These are phyloP conservation scores for Solanum pimpinellifolium DNA, from an alignment of 257 asterid genomes.

Conservation along the genomic window DNA sequence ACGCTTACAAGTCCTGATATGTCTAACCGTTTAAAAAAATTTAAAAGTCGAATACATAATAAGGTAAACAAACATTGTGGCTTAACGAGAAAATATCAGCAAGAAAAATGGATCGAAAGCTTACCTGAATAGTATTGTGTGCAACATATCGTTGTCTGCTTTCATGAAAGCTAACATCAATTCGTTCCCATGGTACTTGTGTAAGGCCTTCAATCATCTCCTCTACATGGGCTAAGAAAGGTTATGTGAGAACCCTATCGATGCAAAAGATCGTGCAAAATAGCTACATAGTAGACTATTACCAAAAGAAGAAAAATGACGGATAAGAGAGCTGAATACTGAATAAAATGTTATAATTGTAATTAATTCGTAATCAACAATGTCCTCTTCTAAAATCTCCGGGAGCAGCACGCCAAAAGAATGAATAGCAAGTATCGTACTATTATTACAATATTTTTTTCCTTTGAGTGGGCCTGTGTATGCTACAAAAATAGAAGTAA, in stretches of 20 bases:
- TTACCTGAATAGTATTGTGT: slow-evolving; percentile 75
- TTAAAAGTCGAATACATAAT: not conserved
- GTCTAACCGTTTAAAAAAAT: not conserved
- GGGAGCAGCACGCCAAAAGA: not conserved
- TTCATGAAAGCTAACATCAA: slow-evolving; percentile 83
- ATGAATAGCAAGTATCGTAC: not conserved
- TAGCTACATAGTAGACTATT: not conserved
- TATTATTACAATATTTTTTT: not conserved
- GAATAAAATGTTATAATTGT: not conserved
- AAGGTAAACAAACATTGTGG: not conserved
- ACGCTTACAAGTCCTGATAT: not conserved
- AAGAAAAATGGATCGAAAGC: not conserved
- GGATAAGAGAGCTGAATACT: not conserved
- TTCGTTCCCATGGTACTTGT: slow-evolving; percentile 81
- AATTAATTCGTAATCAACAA: not conserved
- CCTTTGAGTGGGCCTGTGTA: not conserved
- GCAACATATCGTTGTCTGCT: slow-evolving; percentile 83
- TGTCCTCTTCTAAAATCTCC: not conserved
- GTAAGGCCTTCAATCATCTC: slow-evolving; percentile 87
- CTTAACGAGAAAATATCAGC: not conserved
- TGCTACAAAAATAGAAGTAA: not conserved
- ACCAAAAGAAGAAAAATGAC: not conserved
- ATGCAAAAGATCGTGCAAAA: not conserved
- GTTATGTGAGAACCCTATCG: slow-evolving; percentile 4
- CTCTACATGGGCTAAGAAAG: slow-evolving; percentile 29